phyloP scores from a whole-genome alignment of 768 basidiomycete species.

The Lactarius trivialis region DNA sequence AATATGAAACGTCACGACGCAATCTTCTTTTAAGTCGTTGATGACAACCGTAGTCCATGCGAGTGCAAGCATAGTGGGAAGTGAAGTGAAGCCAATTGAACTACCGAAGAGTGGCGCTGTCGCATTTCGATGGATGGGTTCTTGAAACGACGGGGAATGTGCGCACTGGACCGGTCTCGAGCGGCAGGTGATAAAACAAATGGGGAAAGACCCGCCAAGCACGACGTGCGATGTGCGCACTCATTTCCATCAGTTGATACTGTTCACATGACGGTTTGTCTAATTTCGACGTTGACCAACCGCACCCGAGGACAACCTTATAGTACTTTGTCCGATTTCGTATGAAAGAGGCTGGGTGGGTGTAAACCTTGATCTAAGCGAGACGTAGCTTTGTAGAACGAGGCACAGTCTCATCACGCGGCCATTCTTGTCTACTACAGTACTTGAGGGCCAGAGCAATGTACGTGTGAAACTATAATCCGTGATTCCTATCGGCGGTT shows the following conservation, averaged over 20 bases:
- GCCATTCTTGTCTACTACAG: not conserved
- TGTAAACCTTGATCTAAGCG: constrained; percentile 9
- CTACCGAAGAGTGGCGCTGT: constrained; percentile 16
- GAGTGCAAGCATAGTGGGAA: constrained; percentile 10
- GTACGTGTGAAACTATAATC: not conserved
- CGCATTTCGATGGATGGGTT: constrained; percentile 2
- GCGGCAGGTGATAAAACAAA: constrained; percentile 8
- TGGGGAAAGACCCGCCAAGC: not conserved
- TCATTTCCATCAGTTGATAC: not conserved
- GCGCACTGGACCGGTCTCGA: constrained; percentile 1
- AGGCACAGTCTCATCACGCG: not conserved
- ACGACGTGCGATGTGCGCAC: not conserved
- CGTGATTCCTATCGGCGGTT: not conserved
- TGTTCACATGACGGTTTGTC: not conserved
- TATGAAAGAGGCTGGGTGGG: too few relatives aligned
- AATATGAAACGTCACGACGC: constrained; percentile 16
- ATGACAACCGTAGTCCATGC: constrained; percentile 16
- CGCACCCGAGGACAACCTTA: constrained; percentile 2
- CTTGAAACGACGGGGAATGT: constrained; percentile 11
- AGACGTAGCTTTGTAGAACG: constrained; percentile 1
- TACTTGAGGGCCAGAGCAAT: not conserved
- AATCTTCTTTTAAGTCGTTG: not conserved
- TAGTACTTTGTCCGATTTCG: not conserved
- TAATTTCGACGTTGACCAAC: constrained; percentile 1
- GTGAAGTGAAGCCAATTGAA: constrained; percentile 5